Conservation (phyloP, 371 early-diverging fungal genomes). For the Mucor plumbeus region DNA sequence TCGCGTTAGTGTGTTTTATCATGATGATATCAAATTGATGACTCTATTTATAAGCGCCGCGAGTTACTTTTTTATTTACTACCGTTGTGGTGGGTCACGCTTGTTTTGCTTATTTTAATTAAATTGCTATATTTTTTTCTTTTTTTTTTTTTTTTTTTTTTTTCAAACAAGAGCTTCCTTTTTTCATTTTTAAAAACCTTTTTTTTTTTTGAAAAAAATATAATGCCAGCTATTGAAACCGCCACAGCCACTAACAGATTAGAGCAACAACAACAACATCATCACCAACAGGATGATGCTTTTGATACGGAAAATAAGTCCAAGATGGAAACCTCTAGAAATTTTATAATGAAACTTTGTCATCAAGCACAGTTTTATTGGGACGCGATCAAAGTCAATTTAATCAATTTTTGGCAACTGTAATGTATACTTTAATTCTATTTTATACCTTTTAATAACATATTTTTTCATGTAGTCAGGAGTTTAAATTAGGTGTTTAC, state of each 20-base stretch:
- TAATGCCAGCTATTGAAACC: neutral
- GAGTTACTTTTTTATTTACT: neutral
- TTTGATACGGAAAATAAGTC: neutral
- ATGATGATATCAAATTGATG: conserved; percentile 2
- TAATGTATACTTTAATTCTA: neutral
- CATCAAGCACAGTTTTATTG: neutral
- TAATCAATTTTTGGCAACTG: conserved; percentile 5
- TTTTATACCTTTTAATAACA: neutral
- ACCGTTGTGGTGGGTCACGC: neutral
- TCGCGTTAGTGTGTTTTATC: neutral
- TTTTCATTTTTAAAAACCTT: too few species aligned
- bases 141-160: neutral
- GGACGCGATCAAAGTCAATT: conserved; percentile 4
- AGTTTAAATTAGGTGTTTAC: conserved; percentile 11
- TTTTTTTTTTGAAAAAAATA: neutral
- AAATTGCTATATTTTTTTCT: neutral
- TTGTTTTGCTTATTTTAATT: neutral
- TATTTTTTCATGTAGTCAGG: neutral
- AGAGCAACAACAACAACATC: neutral
- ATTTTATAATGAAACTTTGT: neutral
- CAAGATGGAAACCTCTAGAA: neutral
- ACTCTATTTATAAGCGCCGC: conserved; percentile 1
- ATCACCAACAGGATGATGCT: neutral
- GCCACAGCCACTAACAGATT: neutral
- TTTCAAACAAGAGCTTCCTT: too few species aligned